Evolutionary conservation across 2,329 filamentous ascomycete genomes (phyloP).

Genomic region (Neofusicoccum umdonicola): DNA sequence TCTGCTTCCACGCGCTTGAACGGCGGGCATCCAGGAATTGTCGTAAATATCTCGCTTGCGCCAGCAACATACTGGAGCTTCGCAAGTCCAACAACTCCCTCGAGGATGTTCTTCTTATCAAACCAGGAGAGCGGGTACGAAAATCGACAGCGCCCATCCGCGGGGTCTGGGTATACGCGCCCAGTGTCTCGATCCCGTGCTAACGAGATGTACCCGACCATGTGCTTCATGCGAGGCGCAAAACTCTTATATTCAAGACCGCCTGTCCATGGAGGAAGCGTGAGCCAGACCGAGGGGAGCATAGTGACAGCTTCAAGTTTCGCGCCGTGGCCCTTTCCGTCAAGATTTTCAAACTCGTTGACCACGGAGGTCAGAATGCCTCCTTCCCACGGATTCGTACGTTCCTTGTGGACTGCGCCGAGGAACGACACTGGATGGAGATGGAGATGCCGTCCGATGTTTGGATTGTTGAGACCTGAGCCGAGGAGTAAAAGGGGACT

Average conservation of each 20-base stretch:
- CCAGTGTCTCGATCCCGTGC: constrained; percentile 75
- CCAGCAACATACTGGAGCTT: constrained; percentile 77
- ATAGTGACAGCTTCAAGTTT: constrained; percentile 78
- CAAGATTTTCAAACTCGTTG: constrained; percentile 75
- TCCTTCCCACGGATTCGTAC: constrained; percentile 63
- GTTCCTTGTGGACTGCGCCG: constrained; percentile 65
- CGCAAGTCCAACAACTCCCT: constrained; percentile 68
- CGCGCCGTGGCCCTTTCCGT: constrained; percentile 74
- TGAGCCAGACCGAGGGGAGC: constrained; percentile 65
- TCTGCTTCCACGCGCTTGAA: constrained; percentile 46
- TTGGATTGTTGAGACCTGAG: constrained; percentile 75
- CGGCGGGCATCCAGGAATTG: constrained; percentile 60
- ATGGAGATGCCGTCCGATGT: constrained; percentile 79
- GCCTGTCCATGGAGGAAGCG: constrained; percentile 63
- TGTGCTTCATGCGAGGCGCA: constrained; percentile 65
- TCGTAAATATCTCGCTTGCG: constrained; percentile 73
- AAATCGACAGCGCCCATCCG: constrained; percentile 61
- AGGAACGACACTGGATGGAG: constrained; percentile 67
- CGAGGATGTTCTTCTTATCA: constrained; percentile 69
- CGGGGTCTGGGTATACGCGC: constrained; percentile 68
- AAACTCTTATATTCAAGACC: constrained; percentile 72
- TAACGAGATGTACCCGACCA: constrained; percentile 70
- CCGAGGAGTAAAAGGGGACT: constrained; percentile 73
- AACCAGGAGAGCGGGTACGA: constrained; percentile 58
- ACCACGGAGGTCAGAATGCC: constrained; percentile 77